Evolutionary conservation across 192 early-diverging fungal species (phyloP).

Genomic region (Oehlia diaphana): DNA sequence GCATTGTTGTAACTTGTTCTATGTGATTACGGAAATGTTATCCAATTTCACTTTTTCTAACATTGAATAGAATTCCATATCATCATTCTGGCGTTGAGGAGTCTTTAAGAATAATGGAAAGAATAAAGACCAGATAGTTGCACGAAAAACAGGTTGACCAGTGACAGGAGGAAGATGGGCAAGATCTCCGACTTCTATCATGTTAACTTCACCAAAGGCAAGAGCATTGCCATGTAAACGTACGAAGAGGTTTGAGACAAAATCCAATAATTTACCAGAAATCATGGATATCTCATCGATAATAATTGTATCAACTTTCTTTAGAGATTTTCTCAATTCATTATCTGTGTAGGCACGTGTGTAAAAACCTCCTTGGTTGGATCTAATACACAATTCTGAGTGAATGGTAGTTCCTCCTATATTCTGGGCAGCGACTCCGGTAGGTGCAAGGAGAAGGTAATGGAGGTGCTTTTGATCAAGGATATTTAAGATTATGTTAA

Average conservation of each 20-base stretch:
- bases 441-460: neutral
- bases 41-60: no score
- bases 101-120: neutral
- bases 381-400: neutral
- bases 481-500: neutral
- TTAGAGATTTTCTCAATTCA: neutral
- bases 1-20: neutral
- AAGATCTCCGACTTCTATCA: neutral
- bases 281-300: conserved; percentile 8
- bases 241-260: neutral
- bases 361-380: no score
- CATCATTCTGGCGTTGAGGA: no score
- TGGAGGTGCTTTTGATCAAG: neutral
- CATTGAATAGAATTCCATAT: no score
- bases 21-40: neutral
- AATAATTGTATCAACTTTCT: neutral
- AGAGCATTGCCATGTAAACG: no score
- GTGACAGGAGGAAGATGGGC: neutral
- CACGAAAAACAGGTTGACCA: neutral
- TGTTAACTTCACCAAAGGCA: neutral
- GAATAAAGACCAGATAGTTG: neutral
- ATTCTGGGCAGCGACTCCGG: neutral
- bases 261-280: neutral
- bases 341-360: neutral
- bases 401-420: neutral